Conservation (phyloP, 352 stramenopile genomes). For the Phytophthora uliginosa region DNA sequence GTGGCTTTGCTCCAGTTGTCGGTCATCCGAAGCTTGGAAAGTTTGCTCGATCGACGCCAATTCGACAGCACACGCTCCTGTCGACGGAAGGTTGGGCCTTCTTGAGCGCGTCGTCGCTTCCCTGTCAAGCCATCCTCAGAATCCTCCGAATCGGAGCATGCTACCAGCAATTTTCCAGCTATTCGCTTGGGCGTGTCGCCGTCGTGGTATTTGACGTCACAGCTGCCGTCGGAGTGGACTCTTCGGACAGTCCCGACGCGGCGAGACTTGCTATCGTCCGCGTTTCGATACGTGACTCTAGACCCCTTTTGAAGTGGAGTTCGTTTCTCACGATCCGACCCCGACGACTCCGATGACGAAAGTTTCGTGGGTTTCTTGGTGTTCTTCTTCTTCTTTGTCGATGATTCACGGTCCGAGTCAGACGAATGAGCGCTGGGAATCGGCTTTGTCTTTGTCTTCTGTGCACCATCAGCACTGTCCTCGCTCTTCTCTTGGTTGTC, state of each 20-base stretch:
- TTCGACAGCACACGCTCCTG: slow-evolving; percentile 44
- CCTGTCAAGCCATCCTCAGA: slow-evolving; percentile 31
- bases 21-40: slow-evolving; percentile 43
- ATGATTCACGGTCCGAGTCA: slow-evolving; percentile 20
- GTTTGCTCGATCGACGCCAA: slow-evolving; percentile 51
- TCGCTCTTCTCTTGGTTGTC: slow-evolving; percentile 16
- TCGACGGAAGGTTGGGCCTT: slow-evolving; percentile 30
- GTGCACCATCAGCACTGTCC: slow-evolving; percentile 18
- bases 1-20: slow-evolving; percentile 41
- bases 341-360: slow-evolving; percentile 32
- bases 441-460: slow-evolving; percentile 10
- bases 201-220: slow-evolving; percentile 70
- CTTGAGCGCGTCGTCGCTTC: slow-evolving; percentile 4
- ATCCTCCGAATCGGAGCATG: slow-evolving; percentile 46
- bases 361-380: slow-evolving; percentile 20
- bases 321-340: slow-evolving; percentile 16
- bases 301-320: slow-evolving; percentile 35
- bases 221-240: slow-evolving; percentile 64
- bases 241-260: slow-evolving; percentile 44
- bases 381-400: slow-evolving; percentile 19
- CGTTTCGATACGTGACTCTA: slow-evolving; percentile 54
- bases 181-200: slow-evolving; percentile 59
- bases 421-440: slow-evolving; percentile 2
- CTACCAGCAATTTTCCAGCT: slow-evolving; percentile 20
- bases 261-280: slow-evolving; percentile 34